A percentile compares a stretch with the other conserved stretches of the same genome.
Conservation (phyloP, 768 basidiomycete species). For the Lentinula guzmanii region DNA sequence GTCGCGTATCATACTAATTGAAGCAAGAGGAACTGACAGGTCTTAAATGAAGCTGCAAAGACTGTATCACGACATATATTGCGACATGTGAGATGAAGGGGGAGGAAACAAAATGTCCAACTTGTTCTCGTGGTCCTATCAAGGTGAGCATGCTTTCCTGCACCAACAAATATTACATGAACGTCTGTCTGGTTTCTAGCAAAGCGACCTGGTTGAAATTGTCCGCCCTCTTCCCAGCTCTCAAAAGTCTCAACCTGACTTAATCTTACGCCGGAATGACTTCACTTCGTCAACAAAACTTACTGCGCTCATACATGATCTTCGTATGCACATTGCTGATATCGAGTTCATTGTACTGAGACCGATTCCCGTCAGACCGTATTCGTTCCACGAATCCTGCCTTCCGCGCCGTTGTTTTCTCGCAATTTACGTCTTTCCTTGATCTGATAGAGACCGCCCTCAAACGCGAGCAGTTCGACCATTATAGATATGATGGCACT, state of each 20-base stretch:
- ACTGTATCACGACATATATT: conserved; percentile 78
- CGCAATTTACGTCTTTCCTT: conserved; percentile 85
- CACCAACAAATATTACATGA: not conserved
- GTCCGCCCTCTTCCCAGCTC: conserved; percentile 30
- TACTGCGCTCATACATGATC: conserved; percentile 69
- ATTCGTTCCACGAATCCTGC: conserved; percentile 65
- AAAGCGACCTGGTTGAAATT: conserved; percentile 60
- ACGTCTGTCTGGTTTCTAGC: conserved; percentile 24
- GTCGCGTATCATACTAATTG: conserved; percentile 11
- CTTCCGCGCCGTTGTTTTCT: conserved; percentile 85
- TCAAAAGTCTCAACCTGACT: conserved; percentile 31
- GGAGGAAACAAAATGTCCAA: conserved; percentile 73
- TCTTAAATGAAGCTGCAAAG: conserved; percentile 62
- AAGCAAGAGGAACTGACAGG: not conserved
- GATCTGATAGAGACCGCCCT: conserved; percentile 73
- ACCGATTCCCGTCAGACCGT: conserved; percentile 33
- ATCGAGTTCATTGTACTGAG: not conserved
- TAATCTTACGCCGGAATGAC: conserved; percentile 71
- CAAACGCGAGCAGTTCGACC: conserved; percentile 60
- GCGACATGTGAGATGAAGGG: conserved; percentile 62
- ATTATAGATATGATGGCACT: conserved; percentile 85
- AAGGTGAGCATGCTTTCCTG: conserved; percentile 30
- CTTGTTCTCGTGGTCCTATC: conserved; percentile 67
- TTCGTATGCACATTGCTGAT: conserved; percentile 36
- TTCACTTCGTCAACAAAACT: conserved; percentile 91